Conservation (phyloP, 176 grass and related monocot genomes). For the Aegilops tauschii region DNA sequence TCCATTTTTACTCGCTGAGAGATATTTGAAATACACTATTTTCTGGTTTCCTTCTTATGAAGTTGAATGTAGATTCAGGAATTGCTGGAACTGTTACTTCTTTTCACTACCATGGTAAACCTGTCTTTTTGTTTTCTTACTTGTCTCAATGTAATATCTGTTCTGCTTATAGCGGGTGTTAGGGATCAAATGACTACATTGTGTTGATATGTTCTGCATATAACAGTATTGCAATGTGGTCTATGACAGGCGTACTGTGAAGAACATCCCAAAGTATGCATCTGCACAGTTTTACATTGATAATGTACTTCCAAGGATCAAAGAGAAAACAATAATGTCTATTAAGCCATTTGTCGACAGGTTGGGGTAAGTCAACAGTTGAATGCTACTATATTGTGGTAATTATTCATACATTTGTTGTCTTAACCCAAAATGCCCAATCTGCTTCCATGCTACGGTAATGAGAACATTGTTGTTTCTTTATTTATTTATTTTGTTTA, state of each 20-base stretch:
- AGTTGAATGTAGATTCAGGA: background rate
- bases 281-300: slow-evolving; percentile 81
- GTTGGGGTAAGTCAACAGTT: slow-evolving; percentile 55
- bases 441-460: background rate
- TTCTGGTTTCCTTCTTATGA: background rate
- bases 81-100: background rate
- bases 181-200: background rate
- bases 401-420: background rate
- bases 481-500: background rate
- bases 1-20: background rate
- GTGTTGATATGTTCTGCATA: background rate
- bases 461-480: background rate
- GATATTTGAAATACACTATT: background rate
- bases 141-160: background rate
- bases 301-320: slow-evolving; percentile 81
- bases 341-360: slow-evolving; percentile 89
- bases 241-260: slow-evolving; percentile 55
- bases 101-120: background rate
- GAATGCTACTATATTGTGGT: background rate
- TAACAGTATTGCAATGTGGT: slow-evolving; percentile 9
- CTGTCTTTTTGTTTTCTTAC: background rate
- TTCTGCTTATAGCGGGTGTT: background rate
- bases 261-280: slow-evolving; percentile 83
- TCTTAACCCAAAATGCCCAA: background rate
- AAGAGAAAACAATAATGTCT: slow-evolving; percentile 89